phyloP scores from a whole-genome alignment of 164 flowering plant species.

The Vitis vinifera region DNA sequence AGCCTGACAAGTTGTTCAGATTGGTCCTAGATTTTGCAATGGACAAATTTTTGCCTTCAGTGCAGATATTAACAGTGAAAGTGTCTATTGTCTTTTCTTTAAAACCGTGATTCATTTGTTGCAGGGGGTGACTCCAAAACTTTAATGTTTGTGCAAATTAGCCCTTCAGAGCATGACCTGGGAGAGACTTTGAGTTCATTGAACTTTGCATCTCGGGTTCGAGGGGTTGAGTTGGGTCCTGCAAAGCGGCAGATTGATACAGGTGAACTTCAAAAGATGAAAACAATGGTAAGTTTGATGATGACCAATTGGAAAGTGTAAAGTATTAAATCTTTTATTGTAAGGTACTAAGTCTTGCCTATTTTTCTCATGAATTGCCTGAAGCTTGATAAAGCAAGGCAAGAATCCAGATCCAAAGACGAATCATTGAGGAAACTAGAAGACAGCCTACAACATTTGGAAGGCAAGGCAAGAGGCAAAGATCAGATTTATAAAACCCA shows the following conservation, averaged over 20 bases:
- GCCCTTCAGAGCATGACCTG: conserved; percentile 75
- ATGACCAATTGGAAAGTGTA: not conserved
- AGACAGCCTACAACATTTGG: conserved; percentile 66
- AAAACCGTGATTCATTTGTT: conserved; percentile 4
- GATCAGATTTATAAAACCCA: conserved; percentile 61
- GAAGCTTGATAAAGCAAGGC: conserved; percentile 78
- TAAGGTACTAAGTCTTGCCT: not conserved
- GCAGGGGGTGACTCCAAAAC: conserved; percentile 91
- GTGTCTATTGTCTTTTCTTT: no score
- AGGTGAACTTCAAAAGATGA: conserved; percentile 69
- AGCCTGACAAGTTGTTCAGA: no score
- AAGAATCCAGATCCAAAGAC: conserved; percentile 67
- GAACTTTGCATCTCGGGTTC: conserved; percentile 83
- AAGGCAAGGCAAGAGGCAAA: conserved; percentile 59
- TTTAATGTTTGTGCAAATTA: conserved; percentile 90
- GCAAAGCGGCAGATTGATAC: conserved; percentile 77
- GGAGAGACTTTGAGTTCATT: conserved; percentile 89
- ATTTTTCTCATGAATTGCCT: not conserved
- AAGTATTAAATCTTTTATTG: no score
- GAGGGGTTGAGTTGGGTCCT: conserved; percentile 87
- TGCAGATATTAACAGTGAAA: no score
- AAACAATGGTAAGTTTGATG: conserved; percentile 51
- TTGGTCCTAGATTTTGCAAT: no score
- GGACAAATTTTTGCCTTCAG: no score
- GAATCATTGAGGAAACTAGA: conserved; percentile 66